Conservation (phyloP, 257 asterid species). For the Salvia splendens region DNA sequence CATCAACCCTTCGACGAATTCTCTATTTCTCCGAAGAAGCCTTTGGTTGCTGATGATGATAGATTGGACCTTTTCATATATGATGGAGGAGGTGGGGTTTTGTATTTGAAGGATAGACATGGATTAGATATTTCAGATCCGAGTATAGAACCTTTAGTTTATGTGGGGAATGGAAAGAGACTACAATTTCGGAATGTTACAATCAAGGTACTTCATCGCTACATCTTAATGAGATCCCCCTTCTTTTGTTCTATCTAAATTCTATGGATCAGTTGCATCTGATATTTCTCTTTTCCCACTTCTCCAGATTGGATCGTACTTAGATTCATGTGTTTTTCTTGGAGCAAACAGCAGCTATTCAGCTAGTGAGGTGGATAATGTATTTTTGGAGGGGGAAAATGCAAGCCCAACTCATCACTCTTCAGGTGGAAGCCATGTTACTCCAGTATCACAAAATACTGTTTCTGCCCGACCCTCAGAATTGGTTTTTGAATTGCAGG, state of each 20-base stretch:
- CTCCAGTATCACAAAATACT: constrained; percentile 43
- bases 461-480: constrained; percentile 57
- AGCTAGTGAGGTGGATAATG: constrained; percentile 70
- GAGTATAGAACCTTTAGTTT: constrained; percentile 72
- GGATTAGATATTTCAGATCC: constrained; percentile 62
- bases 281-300: constrained; percentile 33
- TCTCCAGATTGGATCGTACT: constrained; percentile 65
- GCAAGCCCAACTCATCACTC: constrained; percentile 41
- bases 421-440: constrained; percentile 42
- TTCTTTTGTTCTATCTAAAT: constrained; percentile 23
- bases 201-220: constrained; percentile 57
- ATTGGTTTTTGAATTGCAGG: constrained; percentile 83
- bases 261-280: constrained; percentile 6
- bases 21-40: constrained; percentile 72
- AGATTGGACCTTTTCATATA: constrained; percentile 69
- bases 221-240: constrained; percentile 17
- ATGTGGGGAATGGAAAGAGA: constrained; percentile 88
- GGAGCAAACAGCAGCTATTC: constrained; percentile 94
- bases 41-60: constrained; percentile 88
- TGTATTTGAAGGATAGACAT: constrained; percentile 74
- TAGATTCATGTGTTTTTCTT: constrained; percentile 83
- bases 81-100: constrained; percentile 90
- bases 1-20: constrained; percentile 68
- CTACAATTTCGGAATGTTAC: constrained; percentile 84
- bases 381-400: constrained; percentile 60